Evolutionary conservation across 2,329 filamentous ascomycete species (phyloP), one percentile per base, ranked within the genome.

Genomic region (Hypoxylon sp.): DNA sequence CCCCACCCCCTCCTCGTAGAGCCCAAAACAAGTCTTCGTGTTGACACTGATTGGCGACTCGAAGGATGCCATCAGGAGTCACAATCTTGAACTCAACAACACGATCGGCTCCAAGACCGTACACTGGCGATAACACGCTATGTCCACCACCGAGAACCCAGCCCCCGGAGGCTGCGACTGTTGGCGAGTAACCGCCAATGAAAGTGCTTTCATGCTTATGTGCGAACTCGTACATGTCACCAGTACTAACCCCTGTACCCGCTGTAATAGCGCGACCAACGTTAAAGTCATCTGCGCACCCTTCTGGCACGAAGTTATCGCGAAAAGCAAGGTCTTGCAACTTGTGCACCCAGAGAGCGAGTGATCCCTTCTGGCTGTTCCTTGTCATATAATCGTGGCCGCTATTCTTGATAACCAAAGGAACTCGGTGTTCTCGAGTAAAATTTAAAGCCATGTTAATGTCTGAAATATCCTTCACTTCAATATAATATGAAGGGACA

Each of bases 1-100:
- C 79, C 7, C 80, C 82, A 5, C 84, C 83, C 0, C 83, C 84
- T 6, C 84, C 84, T 25, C 82, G 79, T 4, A 86, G 74, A 21
- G 83, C 84, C 80, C 81, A 85, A 74, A 84, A 86, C 0, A 86
- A 75, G 59, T 84, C 82, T 0, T 73, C 55, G 43, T 85, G 79
- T 30, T 80, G 70, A 3, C 73, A 78, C 32, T 74, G 69, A 55
- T 80, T 80, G 1, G 77, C 79, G 17, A 62, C 43, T 7, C 72
- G 63, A 23, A 63, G 6, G 6, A 65, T 36, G 1, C 73, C 72
- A 28, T 75, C 72, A 17, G 73, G 71, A 1, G 73, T 74, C 14
- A 78, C 74, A 2, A 78, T 51, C 63, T 73, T 74, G 62, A 74
- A 76, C 57, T 78, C 62, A 11, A 73, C 63, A 9, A 77, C 75